Evolutionary conservation across 2,329 filamentous ascomycete species (phyloP).

Genomic region (Gliomastix tumulicola): DNA sequence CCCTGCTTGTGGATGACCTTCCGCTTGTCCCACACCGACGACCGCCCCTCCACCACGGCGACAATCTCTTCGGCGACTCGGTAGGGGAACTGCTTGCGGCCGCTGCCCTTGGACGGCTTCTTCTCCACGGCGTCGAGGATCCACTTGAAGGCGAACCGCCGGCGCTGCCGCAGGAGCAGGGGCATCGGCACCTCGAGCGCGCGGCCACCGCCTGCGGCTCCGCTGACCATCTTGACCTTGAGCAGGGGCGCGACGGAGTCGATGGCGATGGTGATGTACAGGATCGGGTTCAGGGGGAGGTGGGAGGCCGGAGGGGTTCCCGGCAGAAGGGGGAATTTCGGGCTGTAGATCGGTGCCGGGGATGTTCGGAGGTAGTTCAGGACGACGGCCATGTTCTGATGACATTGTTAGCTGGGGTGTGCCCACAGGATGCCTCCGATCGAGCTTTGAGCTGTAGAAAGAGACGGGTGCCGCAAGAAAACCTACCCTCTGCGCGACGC

Average conservation of each 20-base stretch:
- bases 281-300: constrained; percentile 80
- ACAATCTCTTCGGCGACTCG: constrained; percentile 82
- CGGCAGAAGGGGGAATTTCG: constrained; percentile 64
- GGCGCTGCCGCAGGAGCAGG: constrained; percentile 64
- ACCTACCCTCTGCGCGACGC: constrained; percentile 77
- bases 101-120: constrained; percentile 65
- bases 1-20: constrained; percentile 72
- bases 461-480: not conserved
- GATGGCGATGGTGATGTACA: constrained; percentile 84
- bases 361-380: constrained; percentile 80
- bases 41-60: constrained; percentile 79
- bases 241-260: constrained; percentile 90
- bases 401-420: not conserved
- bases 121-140: constrained; percentile 80
- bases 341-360: constrained; percentile 68
- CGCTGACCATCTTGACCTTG: constrained; percentile 67
- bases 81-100: constrained; percentile 65
- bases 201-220: constrained; percentile 78
- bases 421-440: not conserved
- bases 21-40: constrained; percentile 77
- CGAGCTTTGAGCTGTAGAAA: not conserved
- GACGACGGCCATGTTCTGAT: constrained; percentile 75
- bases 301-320: constrained; percentile 69
- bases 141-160: constrained; percentile 78
- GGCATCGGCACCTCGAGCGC: constrained; percentile 79